These are phyloP conservation scores for Debaryomyces subglobosus DNA, from an alignment of 1,139 yeast species.

Conservation along the genomic window DNA sequence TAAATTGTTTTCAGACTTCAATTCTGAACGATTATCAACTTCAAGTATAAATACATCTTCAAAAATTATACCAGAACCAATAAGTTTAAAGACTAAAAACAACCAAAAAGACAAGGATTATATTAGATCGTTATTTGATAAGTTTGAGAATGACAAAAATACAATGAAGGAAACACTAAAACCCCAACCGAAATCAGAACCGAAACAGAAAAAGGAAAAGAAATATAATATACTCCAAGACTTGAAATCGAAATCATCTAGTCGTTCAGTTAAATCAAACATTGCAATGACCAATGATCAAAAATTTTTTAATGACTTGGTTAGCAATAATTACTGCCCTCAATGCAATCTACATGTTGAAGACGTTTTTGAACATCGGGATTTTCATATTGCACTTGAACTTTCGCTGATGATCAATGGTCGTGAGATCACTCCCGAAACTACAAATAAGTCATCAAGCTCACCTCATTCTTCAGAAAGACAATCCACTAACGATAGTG, in stretches of 20 bases:
- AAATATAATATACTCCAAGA: conserved; percentile 25
- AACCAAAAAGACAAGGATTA: conserved; percentile 16
- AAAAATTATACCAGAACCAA: not conserved
- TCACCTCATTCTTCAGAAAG: not conserved
- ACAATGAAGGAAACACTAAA: conserved; percentile 10
- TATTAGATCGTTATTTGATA: conserved; percentile 20
- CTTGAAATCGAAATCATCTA: conserved; percentile 14
- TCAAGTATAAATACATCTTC: not conserved
- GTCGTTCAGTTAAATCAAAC: conserved; percentile 3
- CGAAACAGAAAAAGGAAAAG: conserved; percentile 4
- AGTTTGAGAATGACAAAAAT: conserved; percentile 11
- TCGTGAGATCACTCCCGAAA: not conserved
- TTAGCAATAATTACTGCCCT: conserved; percentile 25
- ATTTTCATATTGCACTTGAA: conserved; percentile 44
- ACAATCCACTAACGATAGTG: conserved; percentile 4
- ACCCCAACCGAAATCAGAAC: conserved; percentile 5
- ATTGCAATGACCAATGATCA: conserved; percentile 12
- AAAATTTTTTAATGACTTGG: conserved; percentile 18
- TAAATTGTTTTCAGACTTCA: conserved; percentile 27
- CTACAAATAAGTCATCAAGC: not conserved
- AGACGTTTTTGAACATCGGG: conserved; percentile 44
- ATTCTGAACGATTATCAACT: conserved; percentile 10
- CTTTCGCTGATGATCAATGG: conserved; percentile 34
- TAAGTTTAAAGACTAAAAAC: not conserved
- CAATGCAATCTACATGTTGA: conserved; percentile 28